Base-by-base conservation (phyloP, 257 asterid genomes). In the Ajuga chamaepitys region DNA sequence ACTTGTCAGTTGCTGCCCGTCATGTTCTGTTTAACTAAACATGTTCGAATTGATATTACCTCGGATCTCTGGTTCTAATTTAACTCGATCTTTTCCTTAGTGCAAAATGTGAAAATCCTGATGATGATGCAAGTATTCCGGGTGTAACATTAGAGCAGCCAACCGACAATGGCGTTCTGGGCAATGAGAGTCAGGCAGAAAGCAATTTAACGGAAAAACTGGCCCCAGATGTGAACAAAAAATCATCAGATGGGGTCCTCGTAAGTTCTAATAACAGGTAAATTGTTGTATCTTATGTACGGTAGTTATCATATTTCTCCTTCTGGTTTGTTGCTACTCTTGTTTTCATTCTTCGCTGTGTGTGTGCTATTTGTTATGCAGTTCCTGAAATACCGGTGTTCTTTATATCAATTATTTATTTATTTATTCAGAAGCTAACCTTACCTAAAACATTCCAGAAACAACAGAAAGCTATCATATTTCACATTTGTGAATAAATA, bases 31-130 rank as follows among this genome's bases (percentile, higher is more conserved):
- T 38, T 64, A 5, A 44, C 22, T 35, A 41, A 54, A 18, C 42
- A 32, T 55, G 45, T 38, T 32, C 38, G 14, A 7, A 35, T 67
- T 40, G 63, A 16, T 32, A 26, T 25, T 51, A 28, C 34, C 50
- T 62, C 45, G 45, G 5, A 58, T 34, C 21, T 35, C 63, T 74
- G 13, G 45, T 45, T 37, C 60, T 70, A 32, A 68, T 50, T 59
- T 28, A 64, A 55, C 41, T 48, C 56, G 44, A 22, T 66, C 30
- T 51, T 45, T 66, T 55, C 69, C 24, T 61, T 74, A 94, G 97
- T 72, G 70, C 50, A 52, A 87, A 71, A 71, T 68, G 77, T 61
- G 96, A 81, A 71, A 84, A 79, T 71, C 67, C 81, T 4, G 85
- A 76, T 77, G 96, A 85, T 26, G 85, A 83, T 74, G 73, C 32